Base-by-base conservation (phyloP, 352 stramenopile species). In the Ophiocytium majus region DNA sequence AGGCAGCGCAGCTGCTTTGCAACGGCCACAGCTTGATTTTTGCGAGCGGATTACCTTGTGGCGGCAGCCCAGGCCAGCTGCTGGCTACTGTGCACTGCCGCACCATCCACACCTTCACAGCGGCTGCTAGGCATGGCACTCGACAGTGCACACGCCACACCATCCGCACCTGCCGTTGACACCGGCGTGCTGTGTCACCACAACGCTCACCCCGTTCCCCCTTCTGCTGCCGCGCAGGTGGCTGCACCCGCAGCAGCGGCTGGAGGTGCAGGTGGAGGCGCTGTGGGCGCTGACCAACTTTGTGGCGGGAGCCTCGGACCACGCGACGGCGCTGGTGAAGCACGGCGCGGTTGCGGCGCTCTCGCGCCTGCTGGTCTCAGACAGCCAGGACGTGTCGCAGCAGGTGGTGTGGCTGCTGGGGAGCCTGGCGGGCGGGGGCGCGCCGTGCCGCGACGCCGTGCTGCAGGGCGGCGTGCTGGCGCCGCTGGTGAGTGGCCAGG, bases 211-310 rank as follows among this genome's bases (percentile, higher is more conserved):
- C 43, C 43, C 43, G 5, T 57, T 5, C 43, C 35, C 66, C 35
- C 66, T 10, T 17, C 32, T 17, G 5, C 32, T 14, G 5, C 35
- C 35, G 5, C 17, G 5, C 35, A 78, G 66, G 14, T 78, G 66
- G 66, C 66, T 78, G 35, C 66, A 78, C 35, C 66, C 66, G 35
- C 66, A 43, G 32, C 5, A 14, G 5, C 32, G 35, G 5, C 35
- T 78, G 5, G 66, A 78, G 66, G 66, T 96, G n/a, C 93, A 97
- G 90, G 93, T 97, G 32, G 96, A 98, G 90, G 94, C 95, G 81
- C 89, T 98, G 14, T 97, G 96, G 93, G 94, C 95, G 36, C 91
- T 98, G 17, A 98, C 95, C 9, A 98, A 98, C 90, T 97, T 98
- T 88, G 95, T 95, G 1, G 94, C 93, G 0, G 94, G 94, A 37